A percentile compares a stretch with the other conserved stretches of the same genome.
Conservation (phyloP, 106 monocot genomes). For the Dioscorea zingiberensis region DNA sequence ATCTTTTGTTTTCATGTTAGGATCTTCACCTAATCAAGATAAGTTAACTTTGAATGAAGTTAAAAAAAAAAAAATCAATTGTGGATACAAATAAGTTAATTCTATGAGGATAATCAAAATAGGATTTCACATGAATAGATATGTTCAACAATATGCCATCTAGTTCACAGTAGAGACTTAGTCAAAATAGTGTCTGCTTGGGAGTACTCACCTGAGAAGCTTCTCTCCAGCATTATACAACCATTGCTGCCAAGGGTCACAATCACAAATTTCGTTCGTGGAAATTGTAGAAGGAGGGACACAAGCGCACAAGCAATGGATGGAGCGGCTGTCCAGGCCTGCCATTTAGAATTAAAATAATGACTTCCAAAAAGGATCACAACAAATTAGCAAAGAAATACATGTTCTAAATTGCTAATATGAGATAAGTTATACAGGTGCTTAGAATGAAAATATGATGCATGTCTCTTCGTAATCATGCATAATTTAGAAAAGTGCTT, state of each 20-base stretch:
- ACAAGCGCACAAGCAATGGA: slow-evolving; percentile 36
- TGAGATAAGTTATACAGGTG: not conserved
- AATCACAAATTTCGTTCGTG: slow-evolving; percentile 31
- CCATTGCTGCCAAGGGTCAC: slow-evolving; percentile 41
- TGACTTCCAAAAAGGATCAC: not conserved
- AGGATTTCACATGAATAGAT: too few species aligned
- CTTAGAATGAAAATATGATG: not conserved
- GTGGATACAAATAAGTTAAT: too few species aligned
- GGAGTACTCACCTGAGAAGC: too few species aligned
- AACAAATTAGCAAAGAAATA: not conserved
- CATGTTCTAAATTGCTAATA: not conserved
- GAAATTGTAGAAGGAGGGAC: slow-evolving; percentile 28
- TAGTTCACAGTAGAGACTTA: too few species aligned
- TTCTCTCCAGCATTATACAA: too few species aligned
- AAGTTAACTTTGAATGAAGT: not conserved
- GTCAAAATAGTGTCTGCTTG: too few species aligned
- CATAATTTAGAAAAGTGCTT: too few species aligned
- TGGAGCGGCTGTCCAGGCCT: slow-evolving; percentile 28
- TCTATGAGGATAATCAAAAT: too few species aligned
- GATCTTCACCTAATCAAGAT: slow-evolving; percentile 12
- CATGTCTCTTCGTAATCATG: not conserved
- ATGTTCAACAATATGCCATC: too few species aligned
- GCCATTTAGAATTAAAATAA: not conserved
- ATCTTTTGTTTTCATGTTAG: slow-evolving; percentile 5
- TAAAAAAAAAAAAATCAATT: too few species aligned